Conservation (phyloP, 1,284 basidiomycete species). For the Trichosporon ovoides region DNA sequence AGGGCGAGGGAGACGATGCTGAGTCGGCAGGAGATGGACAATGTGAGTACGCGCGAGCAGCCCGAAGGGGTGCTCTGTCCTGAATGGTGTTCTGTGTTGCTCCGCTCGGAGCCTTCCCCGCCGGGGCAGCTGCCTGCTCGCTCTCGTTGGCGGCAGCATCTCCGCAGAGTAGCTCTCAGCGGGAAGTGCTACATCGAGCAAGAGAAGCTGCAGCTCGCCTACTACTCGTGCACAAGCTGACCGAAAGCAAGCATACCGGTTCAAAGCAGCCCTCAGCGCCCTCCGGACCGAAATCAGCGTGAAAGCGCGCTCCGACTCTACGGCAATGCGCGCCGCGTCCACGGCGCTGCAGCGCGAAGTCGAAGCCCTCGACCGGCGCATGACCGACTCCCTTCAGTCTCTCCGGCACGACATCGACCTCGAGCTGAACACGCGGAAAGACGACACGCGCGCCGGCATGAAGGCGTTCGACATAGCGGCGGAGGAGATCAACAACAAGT, state of each 20-base stretch:
- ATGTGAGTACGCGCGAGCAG: too few species aligned
- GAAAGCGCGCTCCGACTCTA: conserved; percentile 76
- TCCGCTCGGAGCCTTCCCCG: too few species aligned
- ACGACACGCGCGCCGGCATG: conserved; percentile 80
- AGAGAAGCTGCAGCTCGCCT: too few species aligned
- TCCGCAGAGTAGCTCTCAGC: too few species aligned
- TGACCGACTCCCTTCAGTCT: conserved; percentile 86
- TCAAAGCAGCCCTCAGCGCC: conserved; percentile 87
- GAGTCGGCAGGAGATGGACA: conserved; percentile 79
- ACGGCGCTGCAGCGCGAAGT: conserved; percentile 78
- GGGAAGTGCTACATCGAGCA: too few species aligned
- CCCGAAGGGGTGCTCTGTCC: too few species aligned
- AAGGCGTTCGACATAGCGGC: conserved; percentile 83
- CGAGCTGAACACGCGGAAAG: conserved; percentile 90
- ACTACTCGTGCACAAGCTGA: too few species aligned
- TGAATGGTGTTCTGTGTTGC: too few species aligned
- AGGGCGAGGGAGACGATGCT: conserved; percentile 68
- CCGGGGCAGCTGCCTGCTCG: too few species aligned
- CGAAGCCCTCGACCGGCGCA: conserved; percentile 77
- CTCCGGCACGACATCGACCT: conserved; percentile 75
- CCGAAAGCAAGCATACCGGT: conserved; percentile 98
- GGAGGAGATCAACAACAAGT: conserved; percentile 85
- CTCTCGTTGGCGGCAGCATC: too few species aligned
- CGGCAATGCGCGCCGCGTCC: conserved; percentile 69
- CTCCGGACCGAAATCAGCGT: conserved; percentile 81